Evolutionary conservation across 768 basidiomycete genomes (phyloP).

Genomic region (Xerocomus brunneocitrinus): DNA sequence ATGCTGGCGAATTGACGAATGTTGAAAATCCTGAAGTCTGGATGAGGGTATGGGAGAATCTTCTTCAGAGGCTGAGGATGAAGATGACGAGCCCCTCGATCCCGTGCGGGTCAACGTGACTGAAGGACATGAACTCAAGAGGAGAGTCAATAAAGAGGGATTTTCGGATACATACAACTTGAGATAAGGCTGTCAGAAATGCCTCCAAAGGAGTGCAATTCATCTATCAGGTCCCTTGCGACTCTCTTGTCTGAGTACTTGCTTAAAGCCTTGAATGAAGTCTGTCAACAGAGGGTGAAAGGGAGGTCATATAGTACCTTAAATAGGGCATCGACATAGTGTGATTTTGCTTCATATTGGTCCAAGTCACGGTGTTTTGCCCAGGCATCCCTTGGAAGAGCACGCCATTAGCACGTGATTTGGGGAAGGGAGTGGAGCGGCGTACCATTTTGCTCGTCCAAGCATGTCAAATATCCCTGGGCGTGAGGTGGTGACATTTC

Average conservation of each 20-base stretch:
- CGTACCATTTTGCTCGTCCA: slow-evolving; percentile 88
- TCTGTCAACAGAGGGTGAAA: slow-evolving; percentile 1
- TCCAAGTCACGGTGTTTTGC: slow-evolving; percentile 85
- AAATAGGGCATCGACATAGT: slow-evolving; percentile 84
- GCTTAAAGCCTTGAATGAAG: slow-evolving; percentile 54
- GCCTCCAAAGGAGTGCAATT: slow-evolving; percentile 72
- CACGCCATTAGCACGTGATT: slow-evolving; percentile 21
- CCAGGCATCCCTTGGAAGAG: slow-evolving; percentile 79
- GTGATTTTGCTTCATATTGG: slow-evolving; percentile 75
- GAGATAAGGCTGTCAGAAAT: slow-evolving; percentile 60
- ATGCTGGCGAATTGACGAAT: slow-evolving; percentile 8
- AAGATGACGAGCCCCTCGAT: slow-evolving; percentile 58
- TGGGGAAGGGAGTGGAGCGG: slow-evolving; percentile 1
- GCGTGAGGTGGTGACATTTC: slow-evolving; percentile 73
- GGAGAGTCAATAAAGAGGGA: neutral
- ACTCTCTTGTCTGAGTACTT: slow-evolving; percentile 82
- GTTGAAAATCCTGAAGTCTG: slow-evolving; percentile 11
- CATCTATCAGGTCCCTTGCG: slow-evolving; percentile 68
- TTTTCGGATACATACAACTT: slow-evolving; percentile 46
- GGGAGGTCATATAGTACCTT: slow-evolving; percentile 45
- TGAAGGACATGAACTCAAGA: slow-evolving; percentile 9
- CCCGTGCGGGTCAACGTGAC: slow-evolving; percentile 37
- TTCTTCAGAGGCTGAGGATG: slow-evolving; percentile 54
- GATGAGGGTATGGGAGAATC: slow-evolving; percentile 18
- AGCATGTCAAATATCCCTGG: slow-evolving; percentile 91